Evolutionary conservation across 371 early-diverging fungal species (phyloP).

Genomic region (Entomophthora muscae): DNA sequence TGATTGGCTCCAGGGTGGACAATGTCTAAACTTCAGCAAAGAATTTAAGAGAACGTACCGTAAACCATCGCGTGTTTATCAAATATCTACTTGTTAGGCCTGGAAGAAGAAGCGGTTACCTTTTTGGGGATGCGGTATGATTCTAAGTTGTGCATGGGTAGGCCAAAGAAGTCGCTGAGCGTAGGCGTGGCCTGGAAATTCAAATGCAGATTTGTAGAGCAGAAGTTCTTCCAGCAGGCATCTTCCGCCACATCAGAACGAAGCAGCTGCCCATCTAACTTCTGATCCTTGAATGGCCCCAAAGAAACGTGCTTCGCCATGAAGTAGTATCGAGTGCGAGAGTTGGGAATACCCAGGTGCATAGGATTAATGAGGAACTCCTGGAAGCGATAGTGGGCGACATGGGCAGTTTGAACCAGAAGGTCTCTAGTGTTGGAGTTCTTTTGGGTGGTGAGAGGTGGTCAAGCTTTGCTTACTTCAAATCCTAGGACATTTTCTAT

Average conservation of each 20-base stretch:
- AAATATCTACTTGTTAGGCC: not conserved
- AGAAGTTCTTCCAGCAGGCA: not conserved
- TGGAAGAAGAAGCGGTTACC: not conserved
- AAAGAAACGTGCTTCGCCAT: conserved; percentile 17
- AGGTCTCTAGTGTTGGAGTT: conserved; percentile 30
- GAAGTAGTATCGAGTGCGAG: conserved; percentile 40
- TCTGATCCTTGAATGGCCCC: not conserved
- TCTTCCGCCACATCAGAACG: not conserved
- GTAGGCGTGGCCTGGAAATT: not conserved
- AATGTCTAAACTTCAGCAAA: conserved; percentile 26
- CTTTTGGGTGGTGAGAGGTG: conserved; percentile 5
- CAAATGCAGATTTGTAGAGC: not conserved
- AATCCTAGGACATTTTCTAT: conserved; percentile 77
- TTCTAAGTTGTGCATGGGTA: not conserved
- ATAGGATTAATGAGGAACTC: conserved; percentile 39
- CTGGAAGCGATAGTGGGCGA: conserved; percentile 25
- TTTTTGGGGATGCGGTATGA: not conserved
- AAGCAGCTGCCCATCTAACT: not conserved
- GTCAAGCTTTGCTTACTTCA: conserved; percentile 23
- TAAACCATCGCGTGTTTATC: not conserved
- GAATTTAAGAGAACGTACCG: not conserved
- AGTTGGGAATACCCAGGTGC: conserved; percentile 44
- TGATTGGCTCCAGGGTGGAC: conserved; percentile 37
- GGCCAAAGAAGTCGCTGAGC: not conserved
- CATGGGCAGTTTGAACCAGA: conserved; percentile 21